Base-by-base conservation (phyloP, 441 rosid species). In the Cnidoscolus chayamansa region DNA sequence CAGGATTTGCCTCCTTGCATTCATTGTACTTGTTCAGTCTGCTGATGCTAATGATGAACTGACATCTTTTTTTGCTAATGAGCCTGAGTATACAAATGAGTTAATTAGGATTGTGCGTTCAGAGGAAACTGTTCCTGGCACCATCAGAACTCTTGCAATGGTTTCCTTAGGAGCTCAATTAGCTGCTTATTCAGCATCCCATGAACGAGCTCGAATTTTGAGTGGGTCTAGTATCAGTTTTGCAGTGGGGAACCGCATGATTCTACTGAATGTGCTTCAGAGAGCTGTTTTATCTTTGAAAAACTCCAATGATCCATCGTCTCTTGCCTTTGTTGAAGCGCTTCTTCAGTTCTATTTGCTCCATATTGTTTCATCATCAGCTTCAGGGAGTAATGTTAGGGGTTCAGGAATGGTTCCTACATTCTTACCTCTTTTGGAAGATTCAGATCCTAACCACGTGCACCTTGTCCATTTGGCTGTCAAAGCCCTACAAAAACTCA, bases 401-500 rank as follows among this genome's bases (percentile, higher is more conserved):
- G 99, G 99, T 11, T 93, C 97, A 66, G 98, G 97, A 71, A 96
- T 93, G 97, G 95, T 96, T 78, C 89, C 97, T 10, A 96, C 99
- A 3, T 91, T 96, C 80, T 85, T 93, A 74, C 98, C 97, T 35
- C 97, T 96, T 77, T 82, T 96, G 83, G 97, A 93, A 86, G 92
- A 96, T 81, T 76, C 89, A 71, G 92, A 96, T 80, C 87, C 95
- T 61, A 84, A 76, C 74, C 99, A 93, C 75, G 80, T 89, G 84
- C 94, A 89, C 80, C 98, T 96, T 84, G 98, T 96, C 19, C 90
- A 90, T 81, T 84, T 90, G 87, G 97, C 98, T 68, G 96, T 91
- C 68, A 96, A 93, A 89, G 91, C 96, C 64, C 68, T 93, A 65
- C 98, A 93, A 64, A 96, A 93, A 87, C 98, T 96, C 70, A 90